A percentile compares a stretch with the other conserved stretches of the same genome.
Conservation (phyloP, 495 filamentous ascomycete species). For the Tuber umbilicatum region DNA sequence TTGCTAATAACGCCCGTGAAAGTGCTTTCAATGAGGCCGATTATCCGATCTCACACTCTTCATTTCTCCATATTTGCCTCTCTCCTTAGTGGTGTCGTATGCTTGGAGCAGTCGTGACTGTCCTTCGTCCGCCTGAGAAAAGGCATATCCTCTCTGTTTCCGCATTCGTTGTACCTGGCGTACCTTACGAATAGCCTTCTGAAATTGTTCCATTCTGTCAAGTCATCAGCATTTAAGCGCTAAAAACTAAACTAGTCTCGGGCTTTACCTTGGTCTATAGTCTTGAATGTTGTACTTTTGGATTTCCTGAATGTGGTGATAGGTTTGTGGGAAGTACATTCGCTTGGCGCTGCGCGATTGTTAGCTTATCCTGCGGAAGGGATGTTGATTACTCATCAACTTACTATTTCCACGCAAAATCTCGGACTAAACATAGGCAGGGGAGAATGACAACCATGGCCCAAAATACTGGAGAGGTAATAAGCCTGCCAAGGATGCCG, state of each 20-base stretch:
- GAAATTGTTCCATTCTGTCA: constrained; percentile 94
- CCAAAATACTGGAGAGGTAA: constrained; percentile 80
- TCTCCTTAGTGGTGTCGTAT: constrained; percentile 89
- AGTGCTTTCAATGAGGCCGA: constrained; percentile 15
- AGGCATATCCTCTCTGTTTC: constrained; percentile 96
- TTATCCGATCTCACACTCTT: constrained; percentile 50
- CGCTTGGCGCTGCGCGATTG: constrained; percentile 73
- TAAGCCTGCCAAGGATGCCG: constrained; percentile 73
- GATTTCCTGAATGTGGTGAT: constrained; percentile 99
- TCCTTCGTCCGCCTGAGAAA: constrained; percentile 93
- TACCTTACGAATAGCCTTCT: constrained; percentile 98
- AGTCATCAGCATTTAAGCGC: constrained; percentile 10
- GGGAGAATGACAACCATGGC: constrained; percentile 76
- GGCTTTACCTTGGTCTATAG: constrained; percentile 72
- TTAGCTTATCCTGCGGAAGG: constrained; percentile 34
- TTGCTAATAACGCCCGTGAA: constrained; percentile 21
- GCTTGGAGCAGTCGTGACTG: constrained; percentile 89
- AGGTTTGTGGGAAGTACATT: constrained; percentile 92
- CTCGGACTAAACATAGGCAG: constrained; percentile 73
- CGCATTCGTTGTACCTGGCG: constrained; percentile 98
- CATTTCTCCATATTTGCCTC: constrained; percentile 96
- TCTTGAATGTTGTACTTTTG: constrained; percentile 99
- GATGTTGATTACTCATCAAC: constrained; percentile 18
- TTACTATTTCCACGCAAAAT: constrained; percentile 70
- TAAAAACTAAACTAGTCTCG: constrained; percentile 10